Base-by-base conservation (phyloP, 2,329 filamentous ascomycete species). In the Talaromyces sp. region DNA sequence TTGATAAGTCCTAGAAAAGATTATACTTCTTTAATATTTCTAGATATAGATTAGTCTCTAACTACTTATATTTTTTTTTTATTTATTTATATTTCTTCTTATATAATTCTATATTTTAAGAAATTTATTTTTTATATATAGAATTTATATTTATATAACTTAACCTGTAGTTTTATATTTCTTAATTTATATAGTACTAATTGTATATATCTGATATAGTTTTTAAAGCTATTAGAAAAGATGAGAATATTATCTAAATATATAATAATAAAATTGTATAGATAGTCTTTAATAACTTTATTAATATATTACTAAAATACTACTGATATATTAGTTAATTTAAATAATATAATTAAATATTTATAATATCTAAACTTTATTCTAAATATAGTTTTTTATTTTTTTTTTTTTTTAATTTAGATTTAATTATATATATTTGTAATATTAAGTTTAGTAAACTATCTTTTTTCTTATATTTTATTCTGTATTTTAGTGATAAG, bases 341-440 rank as follows among this genome's bases (percentile, higher is more conserved):
- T 62, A 60, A 75, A 75, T 14, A 62, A 63, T 58, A 73, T 72
- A 19, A 74, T 56, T 29, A 68, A 46, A 55, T 72, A 75, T 53
- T 74, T 62, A 61, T 63, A 75, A 31, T 67, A 55, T 3, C 64
- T 60, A 54, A 66, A 72, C 31, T 55, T 50, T 13, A 31, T 70
- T 24, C 61, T 55, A 63, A 75, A 75, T 17, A 58, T 63, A 8
- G 57, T 76, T 55, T 74, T 75, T 62, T 63, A 74, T 64, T 73
- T 55, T 31, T 75, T 56, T n/a, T 58, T 59, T 65, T 67, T 46
- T 24, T 52, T 58, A 35, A 73, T 63, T 17, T 66, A 53, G 68
- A 35, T 35, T 5, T 65, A 14, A 58, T 61, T 54, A 66, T 62
- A 63, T 62, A 68, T 29, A 17, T 57, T 26, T 46, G 55, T 63